A percentile compares a stretch with the other conserved stretches of the same genome.
Conservation (phyloP, 139 green algal genomes). For the Astrephomene gubernaculifera region DNA sequence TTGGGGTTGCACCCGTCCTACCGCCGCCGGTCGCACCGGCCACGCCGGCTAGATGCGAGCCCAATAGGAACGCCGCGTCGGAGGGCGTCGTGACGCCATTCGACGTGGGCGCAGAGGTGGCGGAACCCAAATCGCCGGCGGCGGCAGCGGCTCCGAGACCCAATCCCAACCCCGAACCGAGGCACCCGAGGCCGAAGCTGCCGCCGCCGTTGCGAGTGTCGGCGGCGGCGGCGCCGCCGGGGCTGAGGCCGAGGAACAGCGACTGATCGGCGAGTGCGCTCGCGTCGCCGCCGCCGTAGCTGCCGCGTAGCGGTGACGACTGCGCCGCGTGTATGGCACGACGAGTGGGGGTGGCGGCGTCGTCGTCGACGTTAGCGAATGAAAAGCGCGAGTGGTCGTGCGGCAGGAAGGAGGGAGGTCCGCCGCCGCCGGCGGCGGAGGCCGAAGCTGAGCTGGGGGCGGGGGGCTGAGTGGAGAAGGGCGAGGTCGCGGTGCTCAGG, state of each 20-base stretch:
- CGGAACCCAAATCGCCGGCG: too few relatives aligned
- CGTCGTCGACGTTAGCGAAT: slow-evolving; percentile 9
- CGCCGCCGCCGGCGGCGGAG: background rate
- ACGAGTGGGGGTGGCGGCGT: too few relatives aligned
- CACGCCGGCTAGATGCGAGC: background rate
- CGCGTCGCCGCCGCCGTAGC: background rate
- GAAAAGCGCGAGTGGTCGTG: slow-evolving; percentile 34
- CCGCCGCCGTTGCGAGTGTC: background rate
- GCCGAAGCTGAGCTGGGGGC: background rate
- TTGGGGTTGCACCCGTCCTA: too few relatives aligned
- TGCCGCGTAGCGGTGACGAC: background rate
- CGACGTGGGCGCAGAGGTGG: background rate
- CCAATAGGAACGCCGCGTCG: background rate
- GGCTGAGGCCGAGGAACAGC: too few relatives aligned
- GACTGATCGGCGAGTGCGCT: too few relatives aligned
- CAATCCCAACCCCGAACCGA: background rate
- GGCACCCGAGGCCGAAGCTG: slow-evolving; percentile 4
- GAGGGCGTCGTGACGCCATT: background rate
- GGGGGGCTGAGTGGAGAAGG: background rate
- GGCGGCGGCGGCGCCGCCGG: background rate
- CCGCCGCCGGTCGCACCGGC: too few relatives aligned
- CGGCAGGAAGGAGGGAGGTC: background rate
- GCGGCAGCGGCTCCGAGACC: background rate
- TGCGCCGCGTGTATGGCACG: background rate
- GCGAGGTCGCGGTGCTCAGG: background rate